Evolutionary conservation across 2,329 filamentous ascomycete species (phyloP), one percentile per base, ranked within the genome.

Genomic region (Cryphonectria carpinicola): DNA sequence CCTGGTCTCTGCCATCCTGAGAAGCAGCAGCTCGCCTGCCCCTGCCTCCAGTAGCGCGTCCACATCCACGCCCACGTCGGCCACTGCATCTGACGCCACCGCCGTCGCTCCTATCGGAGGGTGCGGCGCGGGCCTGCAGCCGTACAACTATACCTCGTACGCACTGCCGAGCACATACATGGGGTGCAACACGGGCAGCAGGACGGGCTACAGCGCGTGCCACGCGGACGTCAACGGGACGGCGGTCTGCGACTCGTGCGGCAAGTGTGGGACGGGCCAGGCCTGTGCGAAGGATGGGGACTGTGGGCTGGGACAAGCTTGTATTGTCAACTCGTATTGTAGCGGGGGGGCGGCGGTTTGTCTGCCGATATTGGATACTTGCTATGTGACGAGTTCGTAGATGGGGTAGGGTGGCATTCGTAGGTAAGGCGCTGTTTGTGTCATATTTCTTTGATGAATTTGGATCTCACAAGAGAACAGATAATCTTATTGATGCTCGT

Each of bases 331-430:
- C 13, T 62, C 61, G 39, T 35, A 43, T 11, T 70, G 69, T 13
- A 63, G 17, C 6, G 25, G 28, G 14, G 65, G 60, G 2, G 37
- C 39, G 5, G 69, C 69, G 6, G 22, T 52, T 3, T 70, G 69
- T n/a, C 13, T 70, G 13, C 69, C 61, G 13, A 70, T 70, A 8
- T 25, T 65, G 37, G 65, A 70, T 11, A 70, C 41, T n/a, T 70
- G 69, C 43, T 70, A 70, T 43, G 69, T 19, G 8, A 46, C 37
- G 32, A 14, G 25, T 11, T 28, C 8, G 28, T 56, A 39, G 25
- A 11, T 22, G 3, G 8, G n/a, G 13, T 1, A 39, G 4, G 32
- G 37, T 39, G 14, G 41, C 14, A 43, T 19, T 43, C 14, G 13
- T 17, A 43, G 41, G 14, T 17, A 43, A 17, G 41, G 41, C 8